phyloP scores from a whole-genome alignment of 768 basidiomycete genomes.

The Boletus sp. region DNA sequence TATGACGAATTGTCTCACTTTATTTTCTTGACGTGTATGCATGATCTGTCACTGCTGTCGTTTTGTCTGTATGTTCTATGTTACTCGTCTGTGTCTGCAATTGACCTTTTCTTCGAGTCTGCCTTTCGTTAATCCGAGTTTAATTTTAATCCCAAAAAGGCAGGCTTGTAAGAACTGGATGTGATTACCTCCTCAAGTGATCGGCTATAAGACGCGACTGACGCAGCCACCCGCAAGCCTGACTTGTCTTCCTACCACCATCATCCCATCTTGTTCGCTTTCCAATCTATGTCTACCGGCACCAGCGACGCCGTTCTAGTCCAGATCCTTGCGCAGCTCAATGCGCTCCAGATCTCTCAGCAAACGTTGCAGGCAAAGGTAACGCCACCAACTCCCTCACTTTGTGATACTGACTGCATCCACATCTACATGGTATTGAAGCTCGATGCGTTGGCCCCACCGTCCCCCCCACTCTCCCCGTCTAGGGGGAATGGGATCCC shows the following conservation, averaged over 20 bases:
- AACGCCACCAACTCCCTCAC: not conserved
- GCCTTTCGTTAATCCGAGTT: not conserved
- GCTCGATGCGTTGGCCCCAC: slow-evolving; percentile 47
- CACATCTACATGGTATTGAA: slow-evolving; percentile 19
- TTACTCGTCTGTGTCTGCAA: too few relatives aligned
- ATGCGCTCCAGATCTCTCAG: slow-evolving; percentile 68
- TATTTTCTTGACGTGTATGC: not conserved
- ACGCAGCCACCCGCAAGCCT: not conserved
- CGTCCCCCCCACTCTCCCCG: slow-evolving; percentile 27
- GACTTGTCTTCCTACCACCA: slow-evolving; percentile 11
- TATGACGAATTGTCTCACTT: not conserved
- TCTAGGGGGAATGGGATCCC: slow-evolving; percentile 22
- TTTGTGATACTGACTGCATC: not conserved
- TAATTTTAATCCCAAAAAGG: slow-evolving; percentile 1
- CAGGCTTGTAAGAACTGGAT: not conserved
- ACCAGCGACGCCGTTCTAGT: slow-evolving; percentile 54
- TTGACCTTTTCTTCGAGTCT: too few relatives aligned
- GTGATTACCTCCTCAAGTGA: not conserved
- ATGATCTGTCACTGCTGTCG: not conserved
- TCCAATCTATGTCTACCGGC: slow-evolving; percentile 25
- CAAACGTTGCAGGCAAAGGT: slow-evolving; percentile 81
- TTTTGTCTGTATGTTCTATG: not conserved
- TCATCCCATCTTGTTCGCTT: slow-evolving; percentile 5
- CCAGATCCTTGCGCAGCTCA: slow-evolving; percentile 71
- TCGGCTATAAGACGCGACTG: slow-evolving; percentile 7